Evolutionary conservation across 257 asterid genomes (phyloP).

Genomic region (Solanum commersonii): DNA sequence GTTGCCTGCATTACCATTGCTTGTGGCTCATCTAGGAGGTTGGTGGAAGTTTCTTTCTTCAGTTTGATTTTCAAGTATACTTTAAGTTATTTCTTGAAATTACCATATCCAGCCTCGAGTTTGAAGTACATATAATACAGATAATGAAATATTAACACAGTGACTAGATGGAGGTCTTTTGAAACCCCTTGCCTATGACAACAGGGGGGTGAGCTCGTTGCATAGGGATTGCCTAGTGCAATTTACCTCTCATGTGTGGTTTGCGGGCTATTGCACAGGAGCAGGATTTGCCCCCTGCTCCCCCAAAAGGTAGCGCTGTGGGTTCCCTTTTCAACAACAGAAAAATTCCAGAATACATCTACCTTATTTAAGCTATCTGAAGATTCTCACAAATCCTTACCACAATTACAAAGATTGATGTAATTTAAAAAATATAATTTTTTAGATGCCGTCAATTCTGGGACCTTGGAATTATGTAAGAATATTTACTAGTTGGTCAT

Average conservation of each 20-base stretch:
- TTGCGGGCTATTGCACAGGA: background rate
- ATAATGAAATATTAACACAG: background rate
- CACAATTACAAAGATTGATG: background rate
- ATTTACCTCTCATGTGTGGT: background rate
- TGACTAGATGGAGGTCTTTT: background rate
- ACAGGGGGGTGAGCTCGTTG: background rate
- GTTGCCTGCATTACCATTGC: slow-evolving; percentile 86
- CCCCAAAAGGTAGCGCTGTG: background rate
- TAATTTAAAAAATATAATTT: background rate
- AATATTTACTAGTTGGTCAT: background rate
- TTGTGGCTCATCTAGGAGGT: slow-evolving; percentile 98
- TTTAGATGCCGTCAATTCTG: background rate
- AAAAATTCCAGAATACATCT: background rate
- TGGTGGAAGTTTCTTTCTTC: slow-evolving; percentile 15
- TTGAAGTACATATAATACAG: background rate
- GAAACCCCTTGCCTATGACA: background rate
- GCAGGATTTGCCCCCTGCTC: background rate
- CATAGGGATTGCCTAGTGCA: background rate
- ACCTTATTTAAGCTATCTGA: background rate
- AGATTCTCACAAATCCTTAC: background rate
- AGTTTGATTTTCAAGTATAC: background rate
- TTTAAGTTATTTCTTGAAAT: background rate
- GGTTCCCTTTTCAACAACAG: background rate
- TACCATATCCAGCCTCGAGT: background rate
- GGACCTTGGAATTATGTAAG: background rate